A percentile compares a stretch with the other conserved stretches of the same genome.
phyloP scores from a whole-genome alignment of 306 rosid genomes.

The Ammopiptanthus mongolicus region DNA sequence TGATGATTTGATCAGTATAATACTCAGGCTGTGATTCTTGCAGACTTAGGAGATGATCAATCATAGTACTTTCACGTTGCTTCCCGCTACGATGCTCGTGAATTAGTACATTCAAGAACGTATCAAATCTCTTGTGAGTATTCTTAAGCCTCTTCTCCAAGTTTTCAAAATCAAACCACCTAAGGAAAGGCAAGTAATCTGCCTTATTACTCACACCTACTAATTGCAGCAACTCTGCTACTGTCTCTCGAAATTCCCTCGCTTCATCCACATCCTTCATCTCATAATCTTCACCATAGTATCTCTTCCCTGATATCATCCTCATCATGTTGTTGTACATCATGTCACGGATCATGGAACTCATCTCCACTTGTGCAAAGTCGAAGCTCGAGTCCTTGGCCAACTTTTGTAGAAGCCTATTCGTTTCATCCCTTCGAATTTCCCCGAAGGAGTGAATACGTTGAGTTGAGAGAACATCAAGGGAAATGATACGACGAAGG shows the following conservation, averaged over 20 bases:
- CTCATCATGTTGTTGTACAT: conserved; percentile 19
- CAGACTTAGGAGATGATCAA: neutral
- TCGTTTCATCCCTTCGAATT: conserved; percentile 14
- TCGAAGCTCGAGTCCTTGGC: neutral
- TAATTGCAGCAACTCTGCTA: neutral
- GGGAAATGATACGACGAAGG: conserved; percentile 12
- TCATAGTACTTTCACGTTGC: neutral
- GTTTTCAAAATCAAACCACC: conserved; percentile 7
- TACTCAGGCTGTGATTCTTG: conserved; percentile 1
- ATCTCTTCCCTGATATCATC: conserved; percentile 18
- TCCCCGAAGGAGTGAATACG: neutral
- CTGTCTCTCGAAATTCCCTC: neutral
- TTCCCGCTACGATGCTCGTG: neutral
- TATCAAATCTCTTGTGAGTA: neutral
- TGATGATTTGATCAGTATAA: conserved; percentile 14
- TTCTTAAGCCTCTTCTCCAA: neutral
- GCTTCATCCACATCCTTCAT: neutral
- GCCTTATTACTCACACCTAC: neutral
- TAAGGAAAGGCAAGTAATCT: neutral
- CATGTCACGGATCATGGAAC: neutral
- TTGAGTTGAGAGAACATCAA: neutral
- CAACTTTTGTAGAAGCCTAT: neutral
- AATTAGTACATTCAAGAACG: neutral
- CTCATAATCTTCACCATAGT: neutral
- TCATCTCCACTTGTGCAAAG: neutral